phyloP scores from a whole-genome alignment of 2,329 filamentous ascomycete species.

The Apiospora pterosperma region DNA sequence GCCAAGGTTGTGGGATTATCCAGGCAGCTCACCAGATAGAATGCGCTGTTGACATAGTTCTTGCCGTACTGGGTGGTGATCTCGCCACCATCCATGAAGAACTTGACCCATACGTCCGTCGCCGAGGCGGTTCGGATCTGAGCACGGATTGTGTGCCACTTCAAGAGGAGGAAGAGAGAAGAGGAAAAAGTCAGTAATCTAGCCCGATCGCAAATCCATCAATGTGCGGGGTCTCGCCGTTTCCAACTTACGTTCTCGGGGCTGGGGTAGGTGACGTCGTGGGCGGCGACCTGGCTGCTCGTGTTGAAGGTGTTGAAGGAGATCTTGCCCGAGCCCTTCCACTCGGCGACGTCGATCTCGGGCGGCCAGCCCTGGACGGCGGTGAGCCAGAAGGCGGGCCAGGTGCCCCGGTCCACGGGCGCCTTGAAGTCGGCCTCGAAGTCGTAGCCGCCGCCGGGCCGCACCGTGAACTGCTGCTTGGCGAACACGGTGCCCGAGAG shows the following conservation, averaged over 20 bases:
- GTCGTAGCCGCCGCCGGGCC: conserved; percentile 32
- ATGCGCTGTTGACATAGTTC: conserved; percentile 43
- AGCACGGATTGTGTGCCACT: conserved; percentile 48
- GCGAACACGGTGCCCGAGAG: conserved; percentile 37
- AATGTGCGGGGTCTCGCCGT: too few relatives aligned
- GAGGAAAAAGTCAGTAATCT: conserved; percentile 31
- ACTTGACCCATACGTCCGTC: conserved; percentile 47
- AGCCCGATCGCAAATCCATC: not conserved
- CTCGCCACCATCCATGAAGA: conserved; percentile 49
- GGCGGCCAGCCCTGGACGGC: conserved; percentile 54
- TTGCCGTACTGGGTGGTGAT: conserved; percentile 48
- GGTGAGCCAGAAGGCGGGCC: conserved; percentile 59
- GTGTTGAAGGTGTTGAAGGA: conserved; percentile 49
- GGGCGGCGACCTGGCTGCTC: conserved; percentile 39
- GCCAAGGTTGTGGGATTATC: not conserved
- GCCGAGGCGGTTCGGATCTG: conserved; percentile 51
- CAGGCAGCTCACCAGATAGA: conserved; percentile 32
- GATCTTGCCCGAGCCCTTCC: conserved; percentile 56
- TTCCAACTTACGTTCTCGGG: conserved; percentile 9
- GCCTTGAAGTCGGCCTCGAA: conserved; percentile 37
- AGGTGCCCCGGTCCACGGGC: conserved; percentile 38
- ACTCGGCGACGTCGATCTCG: conserved; percentile 59
- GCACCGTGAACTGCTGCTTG: conserved; percentile 37
- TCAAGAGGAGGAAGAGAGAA: conserved; percentile 23
- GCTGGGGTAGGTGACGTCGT: conserved; percentile 44